Evolutionary conservation across 2,329 filamentous ascomycete genomes (phyloP).

Genomic region (Alternaria panax): DNA sequence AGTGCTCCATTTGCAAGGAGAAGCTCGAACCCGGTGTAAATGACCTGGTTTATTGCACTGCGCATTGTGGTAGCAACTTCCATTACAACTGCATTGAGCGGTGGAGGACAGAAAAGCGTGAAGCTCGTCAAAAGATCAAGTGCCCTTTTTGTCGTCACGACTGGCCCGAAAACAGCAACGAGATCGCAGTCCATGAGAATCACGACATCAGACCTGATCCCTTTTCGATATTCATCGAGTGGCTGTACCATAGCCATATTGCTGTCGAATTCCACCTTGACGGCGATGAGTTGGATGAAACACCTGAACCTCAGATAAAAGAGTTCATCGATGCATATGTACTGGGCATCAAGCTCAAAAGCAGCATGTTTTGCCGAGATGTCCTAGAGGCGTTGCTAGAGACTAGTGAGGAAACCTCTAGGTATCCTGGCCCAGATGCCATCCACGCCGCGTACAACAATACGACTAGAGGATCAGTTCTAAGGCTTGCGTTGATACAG

Average conservation of each 20-base stretch:
- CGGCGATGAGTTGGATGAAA: neutral
- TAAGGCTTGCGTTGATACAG: neutral
- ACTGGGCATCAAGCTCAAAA: neutral
- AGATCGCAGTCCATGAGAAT: neutral
- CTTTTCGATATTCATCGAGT: neutral
- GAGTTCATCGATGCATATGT: neutral
- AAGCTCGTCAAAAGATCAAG: neutral
- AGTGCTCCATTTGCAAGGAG: neutral
- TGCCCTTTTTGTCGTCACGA: neutral
- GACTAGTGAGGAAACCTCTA: neutral
- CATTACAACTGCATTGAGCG: neutral
- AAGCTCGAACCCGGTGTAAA: neutral
- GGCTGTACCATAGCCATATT: neutral
- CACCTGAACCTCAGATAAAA: neutral
- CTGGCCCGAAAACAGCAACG: neutral
- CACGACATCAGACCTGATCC: neutral
- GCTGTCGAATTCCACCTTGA: neutral
- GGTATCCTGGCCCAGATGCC: neutral
- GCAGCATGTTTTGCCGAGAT: neutral
- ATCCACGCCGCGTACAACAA: neutral
- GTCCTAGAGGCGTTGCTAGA: neutral
- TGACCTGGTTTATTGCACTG: neutral
- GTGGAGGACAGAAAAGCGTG: neutral
- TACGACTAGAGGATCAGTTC: neutral
- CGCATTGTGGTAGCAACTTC: constrained; percentile 1